Conservation (phyloP, 345 rosid species). For the Euphorbia lathyris region DNA sequence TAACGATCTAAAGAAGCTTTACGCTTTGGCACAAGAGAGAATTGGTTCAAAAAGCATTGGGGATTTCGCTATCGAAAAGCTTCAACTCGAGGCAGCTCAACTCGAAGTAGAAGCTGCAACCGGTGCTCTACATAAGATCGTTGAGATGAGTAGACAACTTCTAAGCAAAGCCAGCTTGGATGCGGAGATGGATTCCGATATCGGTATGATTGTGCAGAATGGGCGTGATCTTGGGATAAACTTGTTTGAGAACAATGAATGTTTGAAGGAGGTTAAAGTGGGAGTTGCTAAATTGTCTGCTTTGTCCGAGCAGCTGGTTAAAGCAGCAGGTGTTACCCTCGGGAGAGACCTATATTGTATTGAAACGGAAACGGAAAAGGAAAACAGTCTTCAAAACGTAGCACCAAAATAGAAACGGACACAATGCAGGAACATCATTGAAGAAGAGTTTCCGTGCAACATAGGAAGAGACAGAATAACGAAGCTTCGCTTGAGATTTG, state of each 20-base stretch:
- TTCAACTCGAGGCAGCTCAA: conserved; percentile 74
- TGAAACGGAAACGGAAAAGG: no score
- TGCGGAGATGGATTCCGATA: conserved; percentile 33
- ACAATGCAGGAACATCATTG: no score
- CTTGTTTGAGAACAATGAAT: conserved; percentile 31
- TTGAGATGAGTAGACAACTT: conserved; percentile 67
- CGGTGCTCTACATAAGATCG: conserved; percentile 58
- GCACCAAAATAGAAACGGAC: no score
- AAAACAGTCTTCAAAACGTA: no score
- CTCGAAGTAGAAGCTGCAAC: conserved; percentile 84
- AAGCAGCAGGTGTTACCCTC: conserved; percentile 55
- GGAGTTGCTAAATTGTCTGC: conserved; percentile 55
- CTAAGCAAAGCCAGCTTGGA: conserved; percentile 45
- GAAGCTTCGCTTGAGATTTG: conserved; percentile 18
- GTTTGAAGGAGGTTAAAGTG: conserved; percentile 44
- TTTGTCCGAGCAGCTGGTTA: conserved; percentile 60
- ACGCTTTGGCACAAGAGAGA: conserved; percentile 64
- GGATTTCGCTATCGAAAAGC: conserved; percentile 71
- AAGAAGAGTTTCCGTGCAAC: no score
- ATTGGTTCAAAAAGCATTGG: conserved; percentile 58
- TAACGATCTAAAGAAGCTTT: conserved; percentile 55
- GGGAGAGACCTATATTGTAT: conserved; percentile 15
- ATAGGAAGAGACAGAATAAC: background rate
- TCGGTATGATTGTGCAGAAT: conserved; percentile 14
- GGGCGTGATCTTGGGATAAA: conserved; percentile 11